Evolutionary conservation across 768 basidiomycete species (phyloP), one percentile per base, ranked within the genome.

Genomic region (Galerina sulciceps): DNA sequence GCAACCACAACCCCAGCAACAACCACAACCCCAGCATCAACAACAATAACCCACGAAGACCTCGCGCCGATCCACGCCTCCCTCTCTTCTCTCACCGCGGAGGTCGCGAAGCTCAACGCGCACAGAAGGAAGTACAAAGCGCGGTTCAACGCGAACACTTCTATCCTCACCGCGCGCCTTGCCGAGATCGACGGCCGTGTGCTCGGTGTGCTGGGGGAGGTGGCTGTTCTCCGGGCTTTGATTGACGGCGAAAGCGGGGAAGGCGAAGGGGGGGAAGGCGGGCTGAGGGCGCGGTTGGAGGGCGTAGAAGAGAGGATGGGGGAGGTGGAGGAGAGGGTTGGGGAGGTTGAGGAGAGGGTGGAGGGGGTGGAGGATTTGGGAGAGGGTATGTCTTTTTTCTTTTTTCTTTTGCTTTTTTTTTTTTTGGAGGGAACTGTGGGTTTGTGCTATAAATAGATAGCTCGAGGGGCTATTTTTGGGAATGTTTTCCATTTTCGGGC

Each of bases 51-150:
- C 3, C 34, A 20, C 31, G 22, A 22, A 20, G 50, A 58, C n/a
- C 34, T 44, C 26, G 37, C 31, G 50, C 50, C 43, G 8, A 52
- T 50, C 23, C 38, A 57, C 6, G 41, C 49, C 11, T 26, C 34
- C 35, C 35, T 59, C 6, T 26, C 26, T 6, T 26, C 26, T 26
- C 26, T 26, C 3, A 26, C 26, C 26, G 53, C 58, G 22, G 79
- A 79, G 45, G 70, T 83, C 1, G 55, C 63, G 14, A 74, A 73
- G 55, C 75, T 83, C 9, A 76, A 79, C 10, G 44, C 55, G 13
- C 76, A 78, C 50, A 69, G 76, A 10, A 74, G 73, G 54, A 76
- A 77, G 53, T 78, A 77, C 64, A 77, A 77, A 62, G 62, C 69
- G 13, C 73, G 77, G 14, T 81, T 80, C 68, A 78, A 80, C 52